Evolutionary conservation across 1,284 basidiomycete genomes (phyloP), one percentile per base, ranked within the genome.

Genomic region (Moniliella sp.): DNA sequence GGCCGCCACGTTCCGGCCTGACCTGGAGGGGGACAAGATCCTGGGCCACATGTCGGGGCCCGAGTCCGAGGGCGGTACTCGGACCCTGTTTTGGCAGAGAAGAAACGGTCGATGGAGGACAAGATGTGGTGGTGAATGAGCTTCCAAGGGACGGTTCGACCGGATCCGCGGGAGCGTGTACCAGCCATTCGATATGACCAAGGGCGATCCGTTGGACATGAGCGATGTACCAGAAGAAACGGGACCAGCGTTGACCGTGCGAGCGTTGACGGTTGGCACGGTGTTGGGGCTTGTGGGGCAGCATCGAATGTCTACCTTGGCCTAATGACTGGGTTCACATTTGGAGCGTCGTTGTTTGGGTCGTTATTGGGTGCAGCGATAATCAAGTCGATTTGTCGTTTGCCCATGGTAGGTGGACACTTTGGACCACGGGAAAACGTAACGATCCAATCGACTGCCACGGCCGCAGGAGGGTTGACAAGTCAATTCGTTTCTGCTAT

Each of bases 341-440:
- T 74, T 46, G 73, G 70, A 25, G 68, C 71, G 28, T 68, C 71
- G 32, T 62, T 74, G 10, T 74, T 75, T 44, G 73, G 71, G 39
- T 65, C 65, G 47, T 72, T 75, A 36, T 72, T 74, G 45, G 73
- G 73, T 42, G 74, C 69, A 50, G 71, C 70, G 15, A 64, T 71
- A 2, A 42, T 75, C 15, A 69, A 69, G 11, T 68, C 61, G 33
- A 55, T 65, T 2, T 43, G 69, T 19, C 71, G 72, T 25, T 73
- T 71, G 9, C 62, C 67, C 39, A n/a, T n/a, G n/a, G n/a, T n/a
- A n/a, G n/a, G n/a, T n/a, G n/a, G n/a, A n/a, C n/a, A n/a, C n/a
- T 75, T 75, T 46, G 73, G 73, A 23, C 73, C 73, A 15, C 72
- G 72, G 54, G 73, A 76, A 52, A 75, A 75, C 56, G 71, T 69